Percentiles rank a stretch among this genome's conserved stretches.
These are phyloP conservation scores for Candida nanaspora DNA, from an alignment of 805 yeast species.

Conservation along the genomic window DNA sequence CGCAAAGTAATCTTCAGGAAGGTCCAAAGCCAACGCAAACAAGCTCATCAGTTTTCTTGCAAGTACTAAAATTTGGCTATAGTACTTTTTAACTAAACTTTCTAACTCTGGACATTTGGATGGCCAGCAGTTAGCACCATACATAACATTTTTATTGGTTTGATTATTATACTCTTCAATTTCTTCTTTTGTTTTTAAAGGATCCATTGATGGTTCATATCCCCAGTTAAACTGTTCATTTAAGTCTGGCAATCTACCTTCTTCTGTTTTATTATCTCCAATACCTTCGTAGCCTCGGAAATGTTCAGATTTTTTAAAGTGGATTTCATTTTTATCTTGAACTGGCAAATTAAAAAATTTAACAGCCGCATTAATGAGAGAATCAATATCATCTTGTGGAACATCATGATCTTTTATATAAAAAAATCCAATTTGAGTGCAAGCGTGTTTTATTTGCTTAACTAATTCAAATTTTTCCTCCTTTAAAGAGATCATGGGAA, in stretches of 20 bases:
- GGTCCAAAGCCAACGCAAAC: slow-evolving; percentile 21
- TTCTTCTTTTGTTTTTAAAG: slow-evolving; percentile 14
- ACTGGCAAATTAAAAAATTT: slow-evolving; percentile 17
- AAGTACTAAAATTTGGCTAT: slow-evolving; percentile 14
- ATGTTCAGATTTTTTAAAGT: slow-evolving; percentile 10
- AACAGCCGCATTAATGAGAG: slow-evolving; percentile 13
- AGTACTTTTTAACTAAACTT: slow-evolving; percentile 15
- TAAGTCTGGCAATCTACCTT: slow-evolving; percentile 15
- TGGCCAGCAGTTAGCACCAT: slow-evolving; percentile 24
- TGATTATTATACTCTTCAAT: slow-evolving; percentile 12
- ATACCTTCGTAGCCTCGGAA: slow-evolving; percentile 15
- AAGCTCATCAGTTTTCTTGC: slow-evolving; percentile 20
- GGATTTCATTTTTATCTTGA: slow-evolving; percentile 17
- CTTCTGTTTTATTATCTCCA: slow-evolving; percentile 14
- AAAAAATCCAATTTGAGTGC: slow-evolving; percentile 24
- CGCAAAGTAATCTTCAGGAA: slow-evolving; percentile 21
- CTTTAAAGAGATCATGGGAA: slow-evolving; percentile 11
- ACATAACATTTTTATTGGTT: slow-evolving; percentile 11
- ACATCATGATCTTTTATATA: slow-evolving; percentile 23
- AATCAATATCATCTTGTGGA: slow-evolving; percentile 16
- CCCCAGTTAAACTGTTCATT: slow-evolving; percentile 17
- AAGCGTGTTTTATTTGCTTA: slow-evolving; percentile 8
- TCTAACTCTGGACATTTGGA: slow-evolving; percentile 19
- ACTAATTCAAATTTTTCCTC: slow-evolving; percentile 5
- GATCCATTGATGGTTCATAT: slow-evolving; percentile 25